Percentiles rank a stretch among this genome's conserved stretches.
phyloP scores from a whole-genome alignment of 2,329 filamentous ascomycete species.

The Sporothrix phasma region DNA sequence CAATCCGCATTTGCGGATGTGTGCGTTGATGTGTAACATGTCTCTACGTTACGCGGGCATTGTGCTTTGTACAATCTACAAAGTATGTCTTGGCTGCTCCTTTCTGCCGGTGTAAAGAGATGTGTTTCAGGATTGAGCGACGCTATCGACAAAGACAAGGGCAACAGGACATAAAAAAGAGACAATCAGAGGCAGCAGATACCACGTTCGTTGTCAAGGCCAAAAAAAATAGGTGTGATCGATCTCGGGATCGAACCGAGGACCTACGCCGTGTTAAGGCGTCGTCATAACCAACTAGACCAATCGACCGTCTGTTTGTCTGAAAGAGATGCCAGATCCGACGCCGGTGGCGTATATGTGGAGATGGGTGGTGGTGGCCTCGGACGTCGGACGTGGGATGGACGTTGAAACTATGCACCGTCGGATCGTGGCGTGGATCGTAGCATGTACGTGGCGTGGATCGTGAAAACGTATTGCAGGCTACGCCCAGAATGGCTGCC shows the following conservation, averaged over 20 bases:
- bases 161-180: neutral
- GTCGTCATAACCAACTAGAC: slow-evolving; percentile 13
- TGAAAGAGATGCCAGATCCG: neutral
- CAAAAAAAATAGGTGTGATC: neutral
- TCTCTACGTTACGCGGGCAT: too few species aligned
- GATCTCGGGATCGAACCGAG: slow-evolving; percentile 8
- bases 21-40: neutral
- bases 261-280: slow-evolving; percentile 12
- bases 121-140: too few species aligned
- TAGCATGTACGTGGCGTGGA: too few species aligned
- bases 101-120: too few species aligned
- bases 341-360: neutral
- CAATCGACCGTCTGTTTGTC: slow-evolving; percentile 10
- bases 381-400: neutral
- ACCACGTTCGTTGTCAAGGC: too few species aligned
- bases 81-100: neutral
- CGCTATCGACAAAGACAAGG: too few species aligned
- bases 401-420: too few species aligned
- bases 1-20: neutral
- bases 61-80: too few species aligned
- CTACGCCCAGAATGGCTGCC: neutral
- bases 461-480: neutral
- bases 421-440: too few species aligned
- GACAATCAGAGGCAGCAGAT: neutral
- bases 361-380: neutral